These are phyloP conservation scores for Amphibolis antarctica DNA, from an alignment of 106 monocot genomes.

Conservation along the genomic window DNA sequence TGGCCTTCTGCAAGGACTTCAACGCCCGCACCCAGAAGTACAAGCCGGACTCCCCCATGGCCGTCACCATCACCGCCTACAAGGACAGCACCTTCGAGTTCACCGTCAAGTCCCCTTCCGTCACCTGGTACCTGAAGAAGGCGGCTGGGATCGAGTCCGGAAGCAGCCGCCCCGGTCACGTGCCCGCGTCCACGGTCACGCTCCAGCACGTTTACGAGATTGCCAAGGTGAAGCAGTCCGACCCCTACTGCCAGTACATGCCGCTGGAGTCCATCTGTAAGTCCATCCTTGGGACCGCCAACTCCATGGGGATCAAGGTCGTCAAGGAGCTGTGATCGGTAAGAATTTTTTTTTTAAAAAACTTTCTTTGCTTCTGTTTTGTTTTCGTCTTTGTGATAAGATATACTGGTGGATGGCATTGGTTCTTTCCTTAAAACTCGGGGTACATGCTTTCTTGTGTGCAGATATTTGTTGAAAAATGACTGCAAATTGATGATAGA, in stretches of 20 bases:
- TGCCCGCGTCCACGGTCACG: slow-evolving; percentile 15
- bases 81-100: slow-evolving; percentile 35
- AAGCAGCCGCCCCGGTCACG: slow-evolving; percentile 22
- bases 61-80: slow-evolving; percentile 25
- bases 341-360: too few species aligned
- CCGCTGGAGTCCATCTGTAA: slow-evolving; percentile 25
- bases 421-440: too few species aligned
- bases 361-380: too few species aligned
- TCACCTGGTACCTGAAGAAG: slow-evolving; percentile 30
- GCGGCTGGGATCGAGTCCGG: slow-evolving; percentile 22
- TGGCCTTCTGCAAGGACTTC: slow-evolving; percentile 38
- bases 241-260: slow-evolving; percentile 28
- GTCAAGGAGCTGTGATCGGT: slow-evolving; percentile 22
- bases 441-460: too few species aligned
- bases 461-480: too few species aligned
- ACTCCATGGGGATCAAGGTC: slow-evolving; percentile 27
- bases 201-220: slow-evolving; percentile 28
- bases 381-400: too few species aligned
- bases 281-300: slow-evolving; percentile 24
- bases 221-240: slow-evolving; percentile 27
- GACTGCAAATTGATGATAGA: too few species aligned
- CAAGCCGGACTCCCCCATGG: slow-evolving; percentile 30
- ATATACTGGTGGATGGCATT: too few species aligned
- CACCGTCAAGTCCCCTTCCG: slow-evolving; percentile 23
- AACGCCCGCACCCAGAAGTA: slow-evolving; percentile 33